Evolutionary conservation across 2,329 filamentous ascomycete species (phyloP).

Genomic region (Aaosphaeria arxii): DNA sequence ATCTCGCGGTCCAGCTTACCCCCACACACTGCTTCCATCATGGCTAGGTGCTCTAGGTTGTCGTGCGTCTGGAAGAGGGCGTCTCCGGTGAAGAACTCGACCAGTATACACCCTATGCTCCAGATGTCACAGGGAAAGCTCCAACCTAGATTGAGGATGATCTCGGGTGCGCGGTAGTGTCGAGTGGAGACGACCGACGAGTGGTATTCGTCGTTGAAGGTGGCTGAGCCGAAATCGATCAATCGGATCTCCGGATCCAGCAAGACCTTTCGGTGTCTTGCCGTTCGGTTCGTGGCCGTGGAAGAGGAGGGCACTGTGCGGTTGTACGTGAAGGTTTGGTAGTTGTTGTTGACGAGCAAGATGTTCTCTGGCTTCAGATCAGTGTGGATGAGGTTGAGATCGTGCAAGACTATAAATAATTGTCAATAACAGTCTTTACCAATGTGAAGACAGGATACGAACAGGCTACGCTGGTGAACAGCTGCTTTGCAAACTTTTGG

Average conservation of each 20-base stretch:
- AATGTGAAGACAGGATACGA: constrained; percentile 44
- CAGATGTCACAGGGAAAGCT: constrained; percentile 67
- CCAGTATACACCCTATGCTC: constrained; percentile 67
- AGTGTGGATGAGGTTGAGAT: constrained; percentile 95
- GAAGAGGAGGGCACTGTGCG: constrained; percentile 65
- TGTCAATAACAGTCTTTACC: constrained; percentile 11
- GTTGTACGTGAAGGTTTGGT: constrained; percentile 69
- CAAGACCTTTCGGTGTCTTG: constrained; percentile 61
- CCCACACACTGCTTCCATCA: constrained; percentile 65
- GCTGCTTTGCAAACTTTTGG: constrained; percentile 89
- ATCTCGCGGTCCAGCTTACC: constrained; percentile 55
- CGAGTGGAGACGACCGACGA: constrained; percentile 65
- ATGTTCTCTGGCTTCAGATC: constrained; percentile 69
- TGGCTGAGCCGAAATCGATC: constrained; percentile 67
- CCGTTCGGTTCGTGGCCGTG: constrained; percentile 54
- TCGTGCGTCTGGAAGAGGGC: constrained; percentile 68
- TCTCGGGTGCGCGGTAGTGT: constrained; percentile 66
- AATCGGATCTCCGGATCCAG: constrained; percentile 65
- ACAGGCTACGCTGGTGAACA: constrained; percentile 99
- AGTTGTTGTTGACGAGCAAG: constrained; percentile 61
- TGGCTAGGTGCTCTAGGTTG: constrained; percentile 65
- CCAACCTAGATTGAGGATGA: constrained; percentile 66
- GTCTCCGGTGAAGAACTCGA: constrained; percentile 67
- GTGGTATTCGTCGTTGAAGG: constrained; percentile 67
- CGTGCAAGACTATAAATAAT: constrained; percentile 71